Evolutionary conservation across 352 stramenopile genomes (phyloP).

Genomic region (Phytophthora lateralis): DNA sequence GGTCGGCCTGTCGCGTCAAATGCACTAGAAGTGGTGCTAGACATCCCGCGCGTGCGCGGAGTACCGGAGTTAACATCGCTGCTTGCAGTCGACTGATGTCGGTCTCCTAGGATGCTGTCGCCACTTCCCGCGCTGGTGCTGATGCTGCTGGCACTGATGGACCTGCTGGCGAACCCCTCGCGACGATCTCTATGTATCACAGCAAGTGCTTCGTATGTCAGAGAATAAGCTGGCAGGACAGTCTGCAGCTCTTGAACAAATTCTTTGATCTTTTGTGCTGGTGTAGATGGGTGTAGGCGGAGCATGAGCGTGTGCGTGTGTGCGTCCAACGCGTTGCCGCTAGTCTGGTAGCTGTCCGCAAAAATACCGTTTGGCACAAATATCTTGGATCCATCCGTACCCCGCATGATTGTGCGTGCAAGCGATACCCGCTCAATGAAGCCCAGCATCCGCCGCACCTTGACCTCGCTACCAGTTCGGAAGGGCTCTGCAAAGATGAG

Average conservation of each 20-base stretch:
- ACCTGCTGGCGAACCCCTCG: conserved; percentile 20
- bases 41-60: conserved; percentile 14
- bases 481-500: conserved; percentile 88
- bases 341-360: conserved; percentile 75
- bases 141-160: conserved; percentile 34
- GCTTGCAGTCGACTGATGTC: conserved; percentile 27
- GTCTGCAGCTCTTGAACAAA: conserved; percentile 46
- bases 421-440: conserved; percentile 84
- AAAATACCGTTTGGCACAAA: conserved; percentile 87
- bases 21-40: conserved; percentile 32
- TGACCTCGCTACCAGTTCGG: conserved; percentile 66
- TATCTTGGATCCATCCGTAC: conserved; percentile 65
- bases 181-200: conserved; percentile 28
- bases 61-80: conserved; percentile 25
- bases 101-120: conserved; percentile 30
- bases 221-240: conserved; percentile 42
- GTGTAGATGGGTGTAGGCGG: conserved; percentile 43
- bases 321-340: conserved; percentile 50
- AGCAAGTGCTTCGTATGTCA: conserved; percentile 31
- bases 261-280: conserved; percentile 46
- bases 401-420: conserved; percentile 70
- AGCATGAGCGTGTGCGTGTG: conserved; percentile 63
- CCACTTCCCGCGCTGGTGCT: conserved; percentile 37
- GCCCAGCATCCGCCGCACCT: conserved; percentile 52
- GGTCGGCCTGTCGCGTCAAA: conserved; percentile 38